Evolutionary conservation across 2,329 filamentous ascomycete genomes (phyloP), one percentile per base, ranked within the genome.

Genomic region (Fusarium sp.): DNA sequence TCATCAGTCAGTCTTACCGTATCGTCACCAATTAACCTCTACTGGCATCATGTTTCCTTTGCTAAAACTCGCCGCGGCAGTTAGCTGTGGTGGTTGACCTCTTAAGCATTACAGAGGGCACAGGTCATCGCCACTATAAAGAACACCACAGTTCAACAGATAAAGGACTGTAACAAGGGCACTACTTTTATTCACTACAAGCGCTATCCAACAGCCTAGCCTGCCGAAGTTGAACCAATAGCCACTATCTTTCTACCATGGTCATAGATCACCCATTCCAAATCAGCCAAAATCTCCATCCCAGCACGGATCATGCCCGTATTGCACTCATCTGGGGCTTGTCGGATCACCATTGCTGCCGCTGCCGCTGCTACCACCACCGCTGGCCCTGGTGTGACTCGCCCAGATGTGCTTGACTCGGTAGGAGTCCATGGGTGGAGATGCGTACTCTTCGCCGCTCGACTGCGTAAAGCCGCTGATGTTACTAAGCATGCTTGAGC

Each of bases 381-480:
- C 81, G 60, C 70, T 70, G 62, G 52, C 70, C 34, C 70, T 73
- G 53, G 77, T 71, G 50, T 70, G 66, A 65, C 71, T 75, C 46
- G 71, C 71, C 74, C 74, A 76, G 53, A 76, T 73, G 53, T 75
- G 63, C 53, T 53, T 63, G 44, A 72, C 59, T 22, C 62, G 67
- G 27, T 71, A 53, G 34, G 66, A 52, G 18, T 74, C 67, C 58
- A 75, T 70, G 10, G 74, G 62, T 16, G 74, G 74, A 14, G 77
- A 77, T 30, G 64, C 68, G n/a, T 75, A 64, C 24, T 86, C 87
- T 46, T 86, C 87, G 50, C 82, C 83, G 71, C 86, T 89, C 18
- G 85, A 88, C 79, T 90, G 88, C 10, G 89, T 91, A 73, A 91
- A 90, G 22, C 89, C 88, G n/a, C 88, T 90, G 5, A 91, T 82